Evolutionary conservation across 192 early-diverging fungal species (phyloP).

Genomic region (Coemansia sp.): DNA sequence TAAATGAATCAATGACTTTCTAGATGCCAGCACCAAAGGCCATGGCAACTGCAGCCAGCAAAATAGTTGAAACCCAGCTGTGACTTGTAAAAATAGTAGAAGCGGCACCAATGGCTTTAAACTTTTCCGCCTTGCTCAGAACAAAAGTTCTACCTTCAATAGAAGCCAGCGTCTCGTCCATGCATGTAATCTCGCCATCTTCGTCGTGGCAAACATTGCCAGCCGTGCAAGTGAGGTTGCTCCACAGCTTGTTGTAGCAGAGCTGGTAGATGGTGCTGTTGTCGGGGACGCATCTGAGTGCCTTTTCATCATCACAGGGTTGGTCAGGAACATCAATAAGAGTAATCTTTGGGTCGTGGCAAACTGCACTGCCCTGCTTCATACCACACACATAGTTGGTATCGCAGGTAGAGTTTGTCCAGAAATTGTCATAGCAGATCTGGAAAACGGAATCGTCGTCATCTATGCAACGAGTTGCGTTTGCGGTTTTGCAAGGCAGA

Average conservation of each 20-base stretch:
- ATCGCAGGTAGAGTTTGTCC: slow-evolving; percentile 39
- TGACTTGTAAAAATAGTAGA: slow-evolving; percentile 6
- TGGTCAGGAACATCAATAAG: slow-evolving; percentile 37
- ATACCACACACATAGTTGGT: slow-evolving; percentile 34
- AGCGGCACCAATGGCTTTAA: neutral
- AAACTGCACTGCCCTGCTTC: slow-evolving; percentile 29
- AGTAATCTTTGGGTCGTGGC: slow-evolving; percentile 38
- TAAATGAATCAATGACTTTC: neutral
- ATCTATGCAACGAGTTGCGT: slow-evolving; percentile 32
- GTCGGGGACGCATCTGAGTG: slow-evolving; percentile 22
- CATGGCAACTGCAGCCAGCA: slow-evolving; percentile 13
- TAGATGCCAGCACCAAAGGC: slow-evolving; percentile 28
- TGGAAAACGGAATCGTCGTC: slow-evolving; percentile 21
- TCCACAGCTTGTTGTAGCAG: slow-evolving; percentile 40
- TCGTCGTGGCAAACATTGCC: slow-evolving; percentile 34
- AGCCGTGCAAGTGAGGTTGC: slow-evolving; percentile 34
- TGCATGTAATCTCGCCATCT: slow-evolving; percentile 27
- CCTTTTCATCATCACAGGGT: slow-evolving; percentile 29
- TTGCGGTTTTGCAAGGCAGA: slow-evolving; percentile 16
- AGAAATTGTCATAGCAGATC: slow-evolving; percentile 30
- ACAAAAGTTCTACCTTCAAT: slow-evolving; percentile 6
- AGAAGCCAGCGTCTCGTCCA: slow-evolving; percentile 18
- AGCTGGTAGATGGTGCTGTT: slow-evolving; percentile 35
- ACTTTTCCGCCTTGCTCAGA: neutral
- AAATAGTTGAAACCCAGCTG: slow-evolving; percentile 17